Percentiles rank a stretch among this genome's conserved stretches.
Evolutionary conservation across 345 rosid species (phyloP).

Genomic region (Dovyalis caffra): DNA sequence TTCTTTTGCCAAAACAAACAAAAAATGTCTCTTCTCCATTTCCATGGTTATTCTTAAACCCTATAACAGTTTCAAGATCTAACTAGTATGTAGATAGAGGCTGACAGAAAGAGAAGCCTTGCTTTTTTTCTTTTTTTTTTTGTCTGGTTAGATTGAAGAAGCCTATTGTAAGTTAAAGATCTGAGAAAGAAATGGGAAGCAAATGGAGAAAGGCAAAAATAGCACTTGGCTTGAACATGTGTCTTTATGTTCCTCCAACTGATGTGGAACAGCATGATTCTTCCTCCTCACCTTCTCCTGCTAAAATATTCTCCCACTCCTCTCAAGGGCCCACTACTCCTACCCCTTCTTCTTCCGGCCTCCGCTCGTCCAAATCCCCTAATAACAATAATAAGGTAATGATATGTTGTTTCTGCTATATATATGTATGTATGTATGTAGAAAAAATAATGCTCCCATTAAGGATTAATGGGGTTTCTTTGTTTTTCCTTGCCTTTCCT

Average conservation of each 20-base stretch:
- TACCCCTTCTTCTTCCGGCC: constrained; percentile 66
- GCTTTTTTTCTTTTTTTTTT: too few species aligned
- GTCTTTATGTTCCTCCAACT: constrained; percentile 64
- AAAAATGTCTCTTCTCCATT: background rate
- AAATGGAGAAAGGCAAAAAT: constrained; percentile 82
- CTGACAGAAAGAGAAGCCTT: too few species aligned
- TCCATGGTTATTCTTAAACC: background rate
- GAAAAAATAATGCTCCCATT: background rate
- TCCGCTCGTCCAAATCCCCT: constrained; percentile 52
- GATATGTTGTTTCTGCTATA: background rate
- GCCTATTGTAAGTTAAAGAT: background rate
- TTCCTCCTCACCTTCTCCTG: constrained; percentile 22
- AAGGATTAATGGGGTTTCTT: background rate
- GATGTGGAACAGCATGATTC: constrained; percentile 9
- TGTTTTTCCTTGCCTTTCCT: background rate
- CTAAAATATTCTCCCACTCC: constrained; percentile 39
- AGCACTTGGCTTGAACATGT: constrained; percentile 68
- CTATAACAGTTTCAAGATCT: too few species aligned
- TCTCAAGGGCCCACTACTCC: constrained; percentile 44
- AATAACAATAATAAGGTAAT: constrained; percentile 61
- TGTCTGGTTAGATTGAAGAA: background rate
- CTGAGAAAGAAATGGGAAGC: constrained; percentile 55
- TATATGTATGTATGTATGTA: too few species aligned
- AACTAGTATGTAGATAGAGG: background rate
- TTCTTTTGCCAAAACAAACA: background rate